Conservation (phyloP, 140 eudicot species). For the Bidens hawaiensis region DNA sequence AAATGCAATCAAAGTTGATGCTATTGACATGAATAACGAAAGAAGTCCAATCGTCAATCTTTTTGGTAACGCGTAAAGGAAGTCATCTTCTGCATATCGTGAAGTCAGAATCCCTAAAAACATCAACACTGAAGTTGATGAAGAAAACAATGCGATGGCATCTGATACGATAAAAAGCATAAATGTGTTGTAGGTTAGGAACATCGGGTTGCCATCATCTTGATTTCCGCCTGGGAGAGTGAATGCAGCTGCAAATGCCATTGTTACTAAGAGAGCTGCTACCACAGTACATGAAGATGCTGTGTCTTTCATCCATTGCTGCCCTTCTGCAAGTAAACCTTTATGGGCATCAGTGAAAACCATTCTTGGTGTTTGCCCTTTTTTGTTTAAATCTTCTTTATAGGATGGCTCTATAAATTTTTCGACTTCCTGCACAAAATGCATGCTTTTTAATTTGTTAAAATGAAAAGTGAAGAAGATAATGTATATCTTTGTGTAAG, state of each 20-base stretch:
- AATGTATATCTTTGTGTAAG: too few relatives aligned
- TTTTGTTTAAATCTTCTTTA: neutral
- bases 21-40: neutral
- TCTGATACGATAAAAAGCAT: neutral
- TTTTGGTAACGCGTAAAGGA: neutral
- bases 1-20: neutral
- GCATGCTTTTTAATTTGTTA: neutral
- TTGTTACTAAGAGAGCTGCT: neutral
- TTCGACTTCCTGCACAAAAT: neutral
- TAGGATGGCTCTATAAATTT: neutral
- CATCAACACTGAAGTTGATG: neutral
- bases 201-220: neutral
- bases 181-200: neutral
- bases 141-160: neutral
- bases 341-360: neutral
- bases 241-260: neutral
- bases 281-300: neutral
- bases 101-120: neutral
- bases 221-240: neutral
- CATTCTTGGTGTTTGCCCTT: neutral
- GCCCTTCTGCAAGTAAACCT: neutral
- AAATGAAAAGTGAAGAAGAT: neutral
- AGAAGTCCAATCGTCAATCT: neutral
- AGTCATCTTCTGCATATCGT: neutral
- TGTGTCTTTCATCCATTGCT: neutral